Base-by-base conservation (phyloP, 192 early-diverging fungal genomes). In the Obelidium mucronatum region DNA sequence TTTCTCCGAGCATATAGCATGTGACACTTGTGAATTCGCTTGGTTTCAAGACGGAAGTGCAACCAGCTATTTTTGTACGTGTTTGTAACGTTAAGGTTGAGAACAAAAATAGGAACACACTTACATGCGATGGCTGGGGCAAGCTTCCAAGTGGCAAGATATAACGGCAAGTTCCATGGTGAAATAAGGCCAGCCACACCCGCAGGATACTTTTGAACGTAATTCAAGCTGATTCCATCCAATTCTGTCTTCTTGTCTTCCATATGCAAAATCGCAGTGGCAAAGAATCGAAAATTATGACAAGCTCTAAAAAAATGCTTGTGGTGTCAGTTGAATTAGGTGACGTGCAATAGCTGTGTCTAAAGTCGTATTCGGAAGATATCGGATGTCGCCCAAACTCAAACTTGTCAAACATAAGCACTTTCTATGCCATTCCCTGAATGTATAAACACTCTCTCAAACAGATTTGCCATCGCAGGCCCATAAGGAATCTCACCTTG, bases 131-230 rank as follows among this genome's bases (percentile, higher is more conserved):
- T 80, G 55, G 90, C 90, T 8, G 94, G 92, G 24, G 89, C 95
- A 28, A 96, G 83, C 79, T 95, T 96, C 91, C 91, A 91, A 40
- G 88, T 90, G n/a, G 91, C 75, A 59, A 94, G 88, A 35, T 89
- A 82, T 53, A 92, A 53, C 13, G 93, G 92, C 72, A 86, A 56
- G 55, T 83, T 83, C 74, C 76, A 80, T 1, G 94, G 91, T n/a
- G 91, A 93, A 60, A 95, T 93, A 34, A 92, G 79, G 31, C 86
- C 94, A 70, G 86, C 88, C 31, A 94, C 90, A 54, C 94, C 94
- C 31, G 88, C 82, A 2, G 92, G 90, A 77, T 91, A 84, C 24
- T 83, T 79, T 40, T 89, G 81, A 1, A 85, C 87, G 54, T 86
- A 92, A 2, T 83, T 89, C 53, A 85, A 73, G 2, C 79, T 76